These are phyloP conservation scores for Didymella segeticola DNA, from an alignment of 2,329 filamentous ascomycete species.

Conservation along the genomic window DNA sequence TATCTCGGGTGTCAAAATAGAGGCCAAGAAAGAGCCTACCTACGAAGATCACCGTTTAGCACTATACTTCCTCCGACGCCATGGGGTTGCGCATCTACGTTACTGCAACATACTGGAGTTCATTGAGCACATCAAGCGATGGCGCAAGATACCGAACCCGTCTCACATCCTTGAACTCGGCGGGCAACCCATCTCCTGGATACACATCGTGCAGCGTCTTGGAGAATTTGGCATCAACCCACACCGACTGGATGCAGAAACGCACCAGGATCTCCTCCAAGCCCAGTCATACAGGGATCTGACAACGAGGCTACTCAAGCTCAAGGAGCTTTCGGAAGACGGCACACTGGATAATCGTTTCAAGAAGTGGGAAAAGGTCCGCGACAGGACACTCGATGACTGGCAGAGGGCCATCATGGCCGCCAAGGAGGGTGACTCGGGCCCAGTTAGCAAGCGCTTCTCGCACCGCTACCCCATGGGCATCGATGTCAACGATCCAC, in stretches of 20 bases:
- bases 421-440: not conserved
- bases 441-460: conserved; percentile 1
- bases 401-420: not conserved
- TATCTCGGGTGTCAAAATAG: not conserved
- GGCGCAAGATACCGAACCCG: conserved; percentile 11
- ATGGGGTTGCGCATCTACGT: conserved; percentile 1
- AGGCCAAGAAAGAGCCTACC: not conserved
- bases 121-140: conserved; percentile 9
- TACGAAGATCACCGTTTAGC: conserved; percentile 4
- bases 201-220: not conserved
- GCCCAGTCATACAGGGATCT: not conserved
- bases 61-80: conserved; percentile 9
- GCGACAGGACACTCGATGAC: not conserved
- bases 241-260: not conserved
- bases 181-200: not conserved
- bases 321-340: not conserved
- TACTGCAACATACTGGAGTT: conserved; percentile 14
- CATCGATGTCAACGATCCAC: not conserved
- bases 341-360: conserved; percentile 6
- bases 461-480: conserved; percentile 1
- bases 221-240: not conserved
- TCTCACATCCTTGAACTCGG: not conserved
- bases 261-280: not conserved
- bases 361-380: not conserved
- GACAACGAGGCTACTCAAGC: not conserved